Percentiles rank a stretch among this genome's conserved stretches.
phyloP scores from a whole-genome alignment of 2,329 filamentous ascomycete genomes.

The Chaetomium sp. region DNA sequence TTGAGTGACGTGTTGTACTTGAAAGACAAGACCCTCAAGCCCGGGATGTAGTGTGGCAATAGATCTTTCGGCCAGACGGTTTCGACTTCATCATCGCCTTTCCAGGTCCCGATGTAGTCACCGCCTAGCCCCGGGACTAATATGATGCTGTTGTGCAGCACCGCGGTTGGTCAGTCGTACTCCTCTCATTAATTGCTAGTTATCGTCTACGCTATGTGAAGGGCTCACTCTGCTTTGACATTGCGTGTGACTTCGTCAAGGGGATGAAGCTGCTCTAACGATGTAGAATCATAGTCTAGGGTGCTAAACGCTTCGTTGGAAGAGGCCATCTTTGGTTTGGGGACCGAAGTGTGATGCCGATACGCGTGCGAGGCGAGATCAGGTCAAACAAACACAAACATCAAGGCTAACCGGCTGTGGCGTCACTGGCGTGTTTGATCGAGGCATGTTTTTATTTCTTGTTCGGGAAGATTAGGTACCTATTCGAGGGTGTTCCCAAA shows the following conservation, averaged over 20 bases:
- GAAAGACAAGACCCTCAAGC: background rate
- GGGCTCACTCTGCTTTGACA: background rate
- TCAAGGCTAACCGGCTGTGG: background rate
- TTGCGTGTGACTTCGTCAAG: background rate
- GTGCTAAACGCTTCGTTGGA: background rate
- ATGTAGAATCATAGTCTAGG: background rate
- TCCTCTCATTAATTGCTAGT: background rate
- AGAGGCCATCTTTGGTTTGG: background rate
- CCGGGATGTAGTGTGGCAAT: background rate
- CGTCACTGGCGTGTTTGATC: too few species aligned
- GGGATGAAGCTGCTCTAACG: background rate
- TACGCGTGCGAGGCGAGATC: background rate
- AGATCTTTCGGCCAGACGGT: background rate
- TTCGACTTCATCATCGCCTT: background rate
- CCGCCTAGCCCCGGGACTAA: background rate
- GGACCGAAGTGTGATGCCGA: too few species aligned
- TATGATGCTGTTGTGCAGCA: background rate
- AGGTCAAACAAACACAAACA: background rate
- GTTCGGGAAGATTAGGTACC: background rate
- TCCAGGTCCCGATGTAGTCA: background rate
- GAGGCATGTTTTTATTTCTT: background rate
- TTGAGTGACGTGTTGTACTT: conserved; percentile 4
- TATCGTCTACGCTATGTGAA: background rate
- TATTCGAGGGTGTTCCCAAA: background rate
- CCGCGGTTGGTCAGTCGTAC: background rate